phyloP scores from a whole-genome alignment of 1,139 yeast species.

The Ashbya aceris region DNA sequence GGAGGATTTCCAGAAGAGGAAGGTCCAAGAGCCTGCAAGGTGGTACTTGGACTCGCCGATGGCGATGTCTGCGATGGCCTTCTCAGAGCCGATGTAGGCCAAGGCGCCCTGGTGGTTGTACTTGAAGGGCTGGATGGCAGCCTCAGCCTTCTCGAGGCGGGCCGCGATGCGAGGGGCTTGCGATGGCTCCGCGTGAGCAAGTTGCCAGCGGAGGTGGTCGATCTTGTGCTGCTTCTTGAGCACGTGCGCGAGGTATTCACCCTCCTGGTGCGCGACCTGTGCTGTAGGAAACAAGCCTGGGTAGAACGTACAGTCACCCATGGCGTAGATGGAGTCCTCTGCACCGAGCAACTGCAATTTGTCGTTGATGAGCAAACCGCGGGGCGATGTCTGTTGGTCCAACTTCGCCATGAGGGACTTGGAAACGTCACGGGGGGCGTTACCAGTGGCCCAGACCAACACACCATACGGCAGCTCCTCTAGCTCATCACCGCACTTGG shows the following conservation, averaged over 20 bases:
- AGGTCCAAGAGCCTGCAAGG: conserved; percentile 79
- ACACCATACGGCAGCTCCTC: conserved; percentile 79
- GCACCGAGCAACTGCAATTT: conserved; percentile 78
- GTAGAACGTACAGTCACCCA: conserved; percentile 87
- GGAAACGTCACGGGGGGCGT: conserved; percentile 75
- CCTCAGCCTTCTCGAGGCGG: conserved; percentile 30
- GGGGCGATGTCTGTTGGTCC: conserved; percentile 72
- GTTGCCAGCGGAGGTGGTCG: conserved; percentile 47
- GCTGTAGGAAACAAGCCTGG: conserved; percentile 93
- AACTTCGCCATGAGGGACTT: conserved; percentile 57
- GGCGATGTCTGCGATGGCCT: conserved; percentile 87
- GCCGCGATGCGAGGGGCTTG: conserved; percentile 28
- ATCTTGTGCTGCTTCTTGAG: conserved; percentile 63
- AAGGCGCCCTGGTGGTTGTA: conserved; percentile 66
- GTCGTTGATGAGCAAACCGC: conserved; percentile 83
- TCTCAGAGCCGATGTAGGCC: conserved; percentile 81
- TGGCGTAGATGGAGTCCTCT: conserved; percentile 64
- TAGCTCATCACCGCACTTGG: conserved; percentile 53
- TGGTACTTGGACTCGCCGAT: conserved; percentile 79
- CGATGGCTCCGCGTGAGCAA: conserved; percentile 31
- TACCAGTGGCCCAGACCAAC: conserved; percentile 96
- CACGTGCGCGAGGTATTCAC: conserved; percentile 65
- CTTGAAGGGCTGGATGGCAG: conserved; percentile 43
- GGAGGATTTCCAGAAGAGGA: conserved; percentile 90
- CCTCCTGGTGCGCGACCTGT: conserved; percentile 95